Base-by-base conservation (phyloP, 73 alveolate genomes). In the Paramecium sexaurelia region DNA sequence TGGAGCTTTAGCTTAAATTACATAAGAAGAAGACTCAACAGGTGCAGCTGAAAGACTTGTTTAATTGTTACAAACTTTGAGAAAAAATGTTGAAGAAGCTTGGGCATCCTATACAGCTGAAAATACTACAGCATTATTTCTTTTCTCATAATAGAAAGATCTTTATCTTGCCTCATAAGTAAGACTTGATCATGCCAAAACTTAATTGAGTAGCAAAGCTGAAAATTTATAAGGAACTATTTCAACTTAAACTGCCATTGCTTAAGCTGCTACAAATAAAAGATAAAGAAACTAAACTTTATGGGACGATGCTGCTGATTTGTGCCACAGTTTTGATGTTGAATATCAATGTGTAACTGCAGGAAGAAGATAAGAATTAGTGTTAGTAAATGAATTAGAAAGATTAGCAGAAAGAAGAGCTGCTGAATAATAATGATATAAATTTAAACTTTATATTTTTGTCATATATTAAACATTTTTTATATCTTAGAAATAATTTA, bases 21-120 rank as follows among this genome's bases (percentile, higher is more conserved):
- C 86, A 10, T 71, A 71, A 71, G 86, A 71, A 36, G 86, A 71
- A 33, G 86, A 71, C 24, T 26, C 67, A 11, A 5, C 61, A 11
- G 66, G 86, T 20, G 86, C 86, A 19, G 66, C 43, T 35, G 86
- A 71, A 36, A 71, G 66, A 71, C 86, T 71, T 20, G 86, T 6
- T 1, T 71, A 71, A 71, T 29, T 71, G 20, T 71, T 71, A 36
- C 8, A 7, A 35, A 71, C 51, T 66, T 71, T 71, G 19, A 71
- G 86, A 71, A 40, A 29, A 4, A 36, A 0, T 0, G 86, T 71
- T 17, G 86, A 71, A 36, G 55, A 27, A 10, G 86, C 86, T 4
- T 71, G 86, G 86, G 32, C 51, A 33, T 35, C 40, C 9, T 71
- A 71, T 32, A 40, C 56, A 1, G 86, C 37, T 11, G 32, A 71